Base-by-base conservation (phyloP, 164 flowering plant genomes). In the Dillenia turbinata region DNA sequence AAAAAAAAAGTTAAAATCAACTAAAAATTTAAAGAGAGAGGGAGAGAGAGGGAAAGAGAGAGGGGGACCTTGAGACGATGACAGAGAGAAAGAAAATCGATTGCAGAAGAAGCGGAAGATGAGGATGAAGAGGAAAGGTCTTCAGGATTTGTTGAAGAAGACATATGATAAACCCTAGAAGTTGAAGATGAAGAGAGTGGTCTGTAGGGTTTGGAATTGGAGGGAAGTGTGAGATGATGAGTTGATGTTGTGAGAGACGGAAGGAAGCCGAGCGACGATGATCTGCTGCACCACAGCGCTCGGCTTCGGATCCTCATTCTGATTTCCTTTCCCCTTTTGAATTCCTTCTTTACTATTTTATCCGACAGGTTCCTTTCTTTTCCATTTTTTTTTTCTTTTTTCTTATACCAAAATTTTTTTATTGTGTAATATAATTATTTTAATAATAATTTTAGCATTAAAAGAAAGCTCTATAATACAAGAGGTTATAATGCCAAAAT, bases 71-170 rank as follows among this genome's bases (percentile, higher is more conserved):
- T 87, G 59, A 90, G 90, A 44, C 87, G 77, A 59, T 83, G 88
- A 46, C 96, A 90, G 17, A 90, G 87, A 44, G 88, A 65, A 73
- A 90, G 90, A 67, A 87, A 90, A 69, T 89, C 93, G 24, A 90
- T 77, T 11, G 83, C 93, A 12, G 90, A 82, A 45, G 96, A 78
- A 67, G 87, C 75, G 1, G 85, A 62, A 51, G 74, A 66, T 1
- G 82, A 44, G 17, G 60, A 64, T 0, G 24, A 52, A 2, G 22
- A 10, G 9, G 72, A 54, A 43, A 69, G 52, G 0, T 52, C 52
- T 46, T 46, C 66, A 47, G 43, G 63, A 19, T 44, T 10, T 3
- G 59, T 54, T 6, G 73, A 50, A 53, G 66, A n/a, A n/a, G 22
- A 26, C 40, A 26, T 26, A 2, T 26, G 40, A 26, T 26, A 26